Evolutionary conservation across 2,329 filamentous ascomycete species (phyloP), one percentile per base, ranked within the genome.

Genomic region (Plectosphaerella cucumerina): DNA sequence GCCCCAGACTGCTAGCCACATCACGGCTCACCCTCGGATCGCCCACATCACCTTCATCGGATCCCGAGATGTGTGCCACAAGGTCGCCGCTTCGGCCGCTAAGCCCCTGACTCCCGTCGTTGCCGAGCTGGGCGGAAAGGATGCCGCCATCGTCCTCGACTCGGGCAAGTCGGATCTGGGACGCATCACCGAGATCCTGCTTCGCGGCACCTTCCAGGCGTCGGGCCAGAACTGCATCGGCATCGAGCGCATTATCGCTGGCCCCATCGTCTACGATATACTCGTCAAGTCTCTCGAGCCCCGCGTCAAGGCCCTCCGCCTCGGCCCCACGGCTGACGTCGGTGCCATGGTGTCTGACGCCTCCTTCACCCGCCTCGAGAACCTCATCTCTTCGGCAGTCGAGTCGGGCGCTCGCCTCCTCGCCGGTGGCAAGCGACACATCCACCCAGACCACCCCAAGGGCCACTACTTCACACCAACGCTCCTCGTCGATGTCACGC

Each of bases 161-260:
- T 90, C 94, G 41, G 78, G 86, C 3, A 69, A 69, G 45, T 65
- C 66, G 52, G 80, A 90, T 60, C 76, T 97, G 53, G 71, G 81
- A 5, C 83, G 87, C 41, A 85, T 97, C 47, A 81, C 82, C 37
- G 89, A 91, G 55, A 87, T 95, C 56, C 81, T 97, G 55, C 86
- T 99, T 72, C 85, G 94, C 49, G 94, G 93, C 48, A 90, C 90
- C 10, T 99, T 97, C 71, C 94, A 99, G 70, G 91, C 91, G 48
- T 87, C 91, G 15, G 94, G 94, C 1, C 94, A 99, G 69, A 99
- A 99, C 72, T 99, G 94, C 70, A 93, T 99, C 64, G 94, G 94
- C 50, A 93, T 97, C 59, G 94, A 99, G 73, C 88, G 94, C 50
- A 86, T 97, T 63, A 86, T 97, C 59, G 90, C 87, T 21, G 80